Evolutionary conservation across 352 stramenopile genomes (phyloP), one percentile per base, ranked within the genome.

Genomic region (Globisporangium sylvaticum): DNA sequence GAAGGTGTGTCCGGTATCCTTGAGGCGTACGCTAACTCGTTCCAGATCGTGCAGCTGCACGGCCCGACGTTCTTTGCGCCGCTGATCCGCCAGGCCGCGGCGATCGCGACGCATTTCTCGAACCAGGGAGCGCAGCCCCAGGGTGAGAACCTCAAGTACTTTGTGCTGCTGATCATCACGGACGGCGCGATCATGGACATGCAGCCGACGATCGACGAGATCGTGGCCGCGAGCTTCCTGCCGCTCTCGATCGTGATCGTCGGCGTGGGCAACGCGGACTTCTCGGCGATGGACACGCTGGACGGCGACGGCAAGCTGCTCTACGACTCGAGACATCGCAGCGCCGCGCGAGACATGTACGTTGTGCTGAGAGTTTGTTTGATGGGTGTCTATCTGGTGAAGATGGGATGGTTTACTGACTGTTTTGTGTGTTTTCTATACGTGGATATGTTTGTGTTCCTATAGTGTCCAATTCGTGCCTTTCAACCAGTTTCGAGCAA

Each of bases 231-330:
- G 20, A 90, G 80, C 14, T 76, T 75, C 18, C 73, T 92, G 58
- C 84, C 88, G 0, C 69, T 95, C 44, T 91, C 81, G 27, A 92
- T 95, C 56, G 80, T 95, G 46, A 91, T 95, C 66, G 84, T 92
- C 5, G 86, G 84, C 18, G 88, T 96, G 31, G 88, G 88, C 20
- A 88, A 92, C 27, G 83, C 84, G 1, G 77, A 89, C 54, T 92
- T 92, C 27, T 81, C 71, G 1, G 79, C 84, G 6, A 90, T 92
- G 84, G 76, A 89, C 53, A 62, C 52, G 37, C 57, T 90, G 46
- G 81, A 90, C 59, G 72, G 73, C 7, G 84, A 92, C 58, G 80
- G 72, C 50, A 89, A 89, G 42, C 48, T 89, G 31, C 69, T 92
- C n/a, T 58, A 80, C 37, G 56, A 81, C 65, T 74, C 77, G 20